Conservation (phyloP, 371 early-diverging fungal genomes). For the Rhizopus sp. region DNA sequence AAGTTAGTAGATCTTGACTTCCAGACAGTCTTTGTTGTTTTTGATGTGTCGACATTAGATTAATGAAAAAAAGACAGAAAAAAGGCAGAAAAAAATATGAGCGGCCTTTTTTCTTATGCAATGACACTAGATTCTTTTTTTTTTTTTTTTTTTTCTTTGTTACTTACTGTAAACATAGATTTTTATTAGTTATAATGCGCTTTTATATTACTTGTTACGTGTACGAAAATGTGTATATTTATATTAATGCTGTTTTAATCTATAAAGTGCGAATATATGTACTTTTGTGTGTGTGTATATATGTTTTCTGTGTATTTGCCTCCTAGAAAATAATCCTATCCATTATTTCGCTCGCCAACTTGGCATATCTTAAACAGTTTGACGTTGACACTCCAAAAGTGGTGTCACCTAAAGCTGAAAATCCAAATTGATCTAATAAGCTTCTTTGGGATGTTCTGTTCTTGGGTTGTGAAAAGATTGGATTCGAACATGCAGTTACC, state of each 20-base stretch:
- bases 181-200: too few relatives aligned
- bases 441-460: constrained; percentile 37
- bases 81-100: too few relatives aligned
- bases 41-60: too few relatives aligned
- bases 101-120: too few relatives aligned
- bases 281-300: not conserved
- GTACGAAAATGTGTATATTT: too few relatives aligned
- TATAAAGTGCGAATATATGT: not conserved
- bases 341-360: constrained; percentile 55
- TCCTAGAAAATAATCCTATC: constrained; percentile 51
- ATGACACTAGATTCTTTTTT: too few relatives aligned
- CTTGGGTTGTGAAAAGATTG: constrained; percentile 38
- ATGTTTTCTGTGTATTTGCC: not conserved
- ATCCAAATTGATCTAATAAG: constrained; percentile 52
- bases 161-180: too few relatives aligned
- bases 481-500: constrained; percentile 68
- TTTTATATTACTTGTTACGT: too few relatives aligned
- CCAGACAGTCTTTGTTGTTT: constrained; percentile 26
- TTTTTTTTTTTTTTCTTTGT: too few relatives aligned
- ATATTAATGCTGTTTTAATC: too few relatives aligned
- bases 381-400: constrained; percentile 30
- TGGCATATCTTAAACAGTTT: constrained; percentile 35
- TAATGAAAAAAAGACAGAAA: too few relatives aligned
- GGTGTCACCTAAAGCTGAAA: constrained; percentile 27
- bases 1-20: constrained; percentile 58